Percentiles rank a stretch among this genome's conserved stretches.
Evolutionary conservation across 805 yeast species (phyloP).

Genomic region (Yarrowia deformans): DNA sequence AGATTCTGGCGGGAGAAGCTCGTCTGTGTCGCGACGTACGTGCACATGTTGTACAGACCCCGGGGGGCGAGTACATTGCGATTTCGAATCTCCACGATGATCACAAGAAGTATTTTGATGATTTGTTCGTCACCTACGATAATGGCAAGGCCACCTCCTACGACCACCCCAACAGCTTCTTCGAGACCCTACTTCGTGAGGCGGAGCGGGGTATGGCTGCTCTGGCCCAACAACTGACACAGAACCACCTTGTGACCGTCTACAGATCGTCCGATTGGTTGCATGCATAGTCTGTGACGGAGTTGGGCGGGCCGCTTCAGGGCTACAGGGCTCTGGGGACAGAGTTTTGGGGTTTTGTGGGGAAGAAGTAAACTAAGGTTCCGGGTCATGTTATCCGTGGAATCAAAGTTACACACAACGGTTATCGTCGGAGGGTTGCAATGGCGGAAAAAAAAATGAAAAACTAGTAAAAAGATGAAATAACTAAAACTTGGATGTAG

Average conservation of each 20-base stretch:
- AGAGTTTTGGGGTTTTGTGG: slow-evolving; percentile 23
- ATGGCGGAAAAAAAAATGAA: background rate
- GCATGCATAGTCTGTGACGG: slow-evolving; percentile 16
- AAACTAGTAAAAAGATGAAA: no score
- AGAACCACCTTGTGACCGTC: slow-evolving; percentile 8
- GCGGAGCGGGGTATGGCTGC: background rate
- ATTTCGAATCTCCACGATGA: slow-evolving; percentile 6
- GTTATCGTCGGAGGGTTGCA: no score
- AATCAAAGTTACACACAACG: no score
- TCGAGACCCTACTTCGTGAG: background rate
- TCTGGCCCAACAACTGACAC: background rate
- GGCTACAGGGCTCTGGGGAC: background rate
- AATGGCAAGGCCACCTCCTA: no score
- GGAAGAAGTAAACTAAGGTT: background rate
- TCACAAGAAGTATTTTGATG: slow-evolving; percentile 11
- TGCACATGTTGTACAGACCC: background rate
- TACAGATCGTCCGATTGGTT: slow-evolving; percentile 10
- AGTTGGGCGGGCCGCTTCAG: slow-evolving; percentile 28
- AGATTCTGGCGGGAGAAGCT: slow-evolving; percentile 6
- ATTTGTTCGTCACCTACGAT: background rate
- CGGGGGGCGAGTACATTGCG: background rate
- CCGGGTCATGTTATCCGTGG: background rate
- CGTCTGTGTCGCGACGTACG: slow-evolving; percentile 21
- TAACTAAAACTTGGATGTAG: no score
- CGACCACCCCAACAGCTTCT: slow-evolving; percentile 2